Percentiles rank a stretch among this genome's conserved stretches.
These are phyloP conservation scores for Linum lewisii DNA, from an alignment of 345 rosid genomes.

Conservation along the genomic window DNA sequence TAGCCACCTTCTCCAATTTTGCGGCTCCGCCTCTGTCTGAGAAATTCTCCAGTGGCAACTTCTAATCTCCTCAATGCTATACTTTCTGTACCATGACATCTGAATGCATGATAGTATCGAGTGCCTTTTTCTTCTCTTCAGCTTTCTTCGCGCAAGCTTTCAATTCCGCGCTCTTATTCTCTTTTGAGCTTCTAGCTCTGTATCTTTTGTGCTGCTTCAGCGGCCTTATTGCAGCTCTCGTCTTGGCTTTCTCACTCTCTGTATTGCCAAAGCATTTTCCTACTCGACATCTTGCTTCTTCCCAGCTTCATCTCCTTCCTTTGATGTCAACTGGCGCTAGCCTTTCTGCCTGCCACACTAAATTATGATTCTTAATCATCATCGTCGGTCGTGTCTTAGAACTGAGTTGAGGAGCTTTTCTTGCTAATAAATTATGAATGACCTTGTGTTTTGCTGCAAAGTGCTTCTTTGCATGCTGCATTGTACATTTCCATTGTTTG, in stretches of 20 bases:
- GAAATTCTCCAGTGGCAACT: conserved; percentile 67
- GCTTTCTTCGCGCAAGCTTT: conserved; percentile 61
- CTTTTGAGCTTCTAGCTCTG: conserved; percentile 62
- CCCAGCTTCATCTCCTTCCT: conserved; percentile 63
- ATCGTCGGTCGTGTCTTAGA: no score
- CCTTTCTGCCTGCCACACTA: conserved; percentile 76
- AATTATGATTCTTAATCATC: no score
- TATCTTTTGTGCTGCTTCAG: conserved; percentile 76
- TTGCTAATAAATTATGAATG: background rate
- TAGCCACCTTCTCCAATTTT: conserved; percentile 95
- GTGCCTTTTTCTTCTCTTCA: conserved; percentile 61
- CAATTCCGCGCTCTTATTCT: conserved; percentile 63
- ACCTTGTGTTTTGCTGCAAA: conserved; percentile 77
- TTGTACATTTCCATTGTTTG: conserved; percentile 97
- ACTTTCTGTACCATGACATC: conserved; percentile 66
- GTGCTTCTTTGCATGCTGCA: conserved; percentile 91
- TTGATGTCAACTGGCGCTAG: conserved; percentile 67
- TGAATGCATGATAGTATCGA: conserved; percentile 38
- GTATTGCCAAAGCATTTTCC: conserved; percentile 62
- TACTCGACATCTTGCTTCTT: conserved; percentile 62
- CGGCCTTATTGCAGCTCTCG: conserved; percentile 73
- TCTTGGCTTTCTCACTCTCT: conserved; percentile 74
- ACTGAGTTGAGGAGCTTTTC: no score
- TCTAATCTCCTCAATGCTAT: conserved; percentile 78
- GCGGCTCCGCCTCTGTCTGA: conserved; percentile 29